A percentile compares a stretch with the other conserved stretches of the same genome.
Evolutionary conservation across 306 rosid species (phyloP).

Genomic region (Begonia peltatifolia): DNA sequence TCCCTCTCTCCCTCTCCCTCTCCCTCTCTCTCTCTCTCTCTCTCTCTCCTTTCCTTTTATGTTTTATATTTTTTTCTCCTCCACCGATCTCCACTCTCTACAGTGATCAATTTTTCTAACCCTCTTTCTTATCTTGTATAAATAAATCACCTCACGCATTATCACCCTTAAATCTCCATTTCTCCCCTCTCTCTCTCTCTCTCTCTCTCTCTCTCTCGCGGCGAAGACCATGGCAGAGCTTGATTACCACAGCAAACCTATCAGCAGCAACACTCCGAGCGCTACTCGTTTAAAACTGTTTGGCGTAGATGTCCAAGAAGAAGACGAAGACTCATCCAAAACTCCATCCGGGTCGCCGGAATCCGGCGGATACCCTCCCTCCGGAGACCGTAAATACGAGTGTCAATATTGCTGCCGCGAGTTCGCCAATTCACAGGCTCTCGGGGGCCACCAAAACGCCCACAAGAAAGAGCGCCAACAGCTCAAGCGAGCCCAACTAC

Average conservation of each 20-base stretch:
- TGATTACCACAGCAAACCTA: slow-evolving; percentile 16
- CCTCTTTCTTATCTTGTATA: background rate
- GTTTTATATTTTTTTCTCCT: background rate
- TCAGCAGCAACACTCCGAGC: slow-evolving; percentile 1
- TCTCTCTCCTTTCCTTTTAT: too few relatives aligned
- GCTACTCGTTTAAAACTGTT: slow-evolving; percentile 55
- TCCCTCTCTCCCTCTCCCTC: too few relatives aligned
- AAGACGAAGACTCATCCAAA: slow-evolving; percentile 35
- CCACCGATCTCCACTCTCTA: background rate
- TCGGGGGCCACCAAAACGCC: slow-evolving; percentile 92
- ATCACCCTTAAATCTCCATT: background rate
- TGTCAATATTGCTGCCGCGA: slow-evolving; percentile 83
- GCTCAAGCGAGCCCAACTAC: slow-evolving; percentile 75
- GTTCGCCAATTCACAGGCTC: slow-evolving; percentile 92
- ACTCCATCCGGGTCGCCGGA: slow-evolving; percentile 68
- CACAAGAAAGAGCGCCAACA: slow-evolving; percentile 92
- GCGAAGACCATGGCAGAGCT: background rate
- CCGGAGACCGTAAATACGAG: slow-evolving; percentile 65
- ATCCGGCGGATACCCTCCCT: slow-evolving; percentile 26
- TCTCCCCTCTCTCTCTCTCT: background rate
- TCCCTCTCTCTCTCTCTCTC: too few relatives aligned
- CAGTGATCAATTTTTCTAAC: background rate
- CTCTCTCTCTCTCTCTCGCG: background rate
- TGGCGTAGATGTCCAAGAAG: slow-evolving; percentile 60
- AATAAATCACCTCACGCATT: background rate